Percentiles rank a stretch among this genome's conserved stretches.
phyloP scores from a whole-genome alignment of 1,139 yeast species.

The Blastobotrys aristatus region DNA sequence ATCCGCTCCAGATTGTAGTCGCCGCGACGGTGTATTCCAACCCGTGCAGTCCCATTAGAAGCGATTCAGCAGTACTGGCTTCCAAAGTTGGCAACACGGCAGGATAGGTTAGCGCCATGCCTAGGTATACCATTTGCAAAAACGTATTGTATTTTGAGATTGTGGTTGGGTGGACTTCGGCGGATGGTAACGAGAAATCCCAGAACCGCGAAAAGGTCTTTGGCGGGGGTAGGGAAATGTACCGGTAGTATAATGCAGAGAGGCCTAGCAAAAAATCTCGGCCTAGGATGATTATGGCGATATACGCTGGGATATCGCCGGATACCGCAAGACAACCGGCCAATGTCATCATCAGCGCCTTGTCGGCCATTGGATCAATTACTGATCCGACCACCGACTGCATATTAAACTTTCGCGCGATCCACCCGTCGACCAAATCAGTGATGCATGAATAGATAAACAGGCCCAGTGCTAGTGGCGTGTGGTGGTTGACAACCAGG shows the following conservation, averaged over 20 bases:
- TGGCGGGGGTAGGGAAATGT: constrained; percentile 68
- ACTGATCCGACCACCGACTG: constrained; percentile 84
- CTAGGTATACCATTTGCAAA: constrained; percentile 87
- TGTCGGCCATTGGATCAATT: constrained; percentile 94
- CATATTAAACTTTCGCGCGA: constrained; percentile 76
- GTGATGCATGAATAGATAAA: constrained; percentile 85
- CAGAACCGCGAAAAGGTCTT: constrained; percentile 66
- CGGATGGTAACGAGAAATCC: constrained; percentile 77
- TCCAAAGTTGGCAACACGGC: constrained; percentile 41
- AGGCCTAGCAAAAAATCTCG: constrained; percentile 73
- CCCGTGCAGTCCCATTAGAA: constrained; percentile 26
- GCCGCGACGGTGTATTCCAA: constrained; percentile 58
- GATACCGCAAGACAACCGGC: constrained; percentile 70
- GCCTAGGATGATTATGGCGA: constrained; percentile 76
- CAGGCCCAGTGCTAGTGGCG: constrained; percentile 59
- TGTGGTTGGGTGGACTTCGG: constrained; percentile 83
- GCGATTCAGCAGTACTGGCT: constrained; percentile 22
- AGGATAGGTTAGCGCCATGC: constrained; percentile 65
- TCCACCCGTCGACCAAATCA: constrained; percentile 84
- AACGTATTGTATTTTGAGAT: constrained; percentile 87
- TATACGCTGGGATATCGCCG: constrained; percentile 51
- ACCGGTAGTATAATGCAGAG: constrained; percentile 73
- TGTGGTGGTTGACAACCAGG: constrained; percentile 57
- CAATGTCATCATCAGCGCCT: constrained; percentile 79
- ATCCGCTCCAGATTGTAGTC: constrained; percentile 76